Evolutionary conservation across 345 rosid species (phyloP), one percentile per base, ranked within the genome.

Genomic region (Lumnitzera racemosa): DNA sequence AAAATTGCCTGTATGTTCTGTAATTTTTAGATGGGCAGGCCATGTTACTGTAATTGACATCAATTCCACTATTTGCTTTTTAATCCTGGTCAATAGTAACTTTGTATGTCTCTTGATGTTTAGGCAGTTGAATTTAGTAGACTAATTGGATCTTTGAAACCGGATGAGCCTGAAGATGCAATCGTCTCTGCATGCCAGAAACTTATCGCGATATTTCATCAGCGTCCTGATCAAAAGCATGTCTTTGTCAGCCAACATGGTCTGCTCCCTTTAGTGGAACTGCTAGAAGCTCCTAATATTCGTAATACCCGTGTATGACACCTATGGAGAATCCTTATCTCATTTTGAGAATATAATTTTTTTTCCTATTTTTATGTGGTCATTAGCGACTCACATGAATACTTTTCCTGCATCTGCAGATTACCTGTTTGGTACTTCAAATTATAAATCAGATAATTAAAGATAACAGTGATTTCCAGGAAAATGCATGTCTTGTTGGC

Each of bases 401-500:
- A 41, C 50, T 55, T 68, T 25, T 51, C 43, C 59, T 64, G 55
- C 53, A 49, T 53, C 72, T 81, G 67, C 88, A 94, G 99, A 96
- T 88, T 66, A 84, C 73, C 69, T 81, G 85, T 77, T 79, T 92
- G 9, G 88, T 90, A 74, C 89, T 94, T 71, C 96, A 90, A 82
- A 89, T 90, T 24, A 77, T 94, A 69, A 94, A 94, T 56, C 87
- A 83, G 70, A 79, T 84, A 67, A 76, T 88, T 15, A 90, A 83
- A 77, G 96, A 94, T 66, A 90, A 88, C 68, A 72, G 88, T 6
- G 95, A 84, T 64, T 83, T 90, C 73, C 92, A 78, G 83, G 95
- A 94, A 83, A 90, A 94, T 77, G 99, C 99, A 67, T 94, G 99
- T 77, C 97, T 94, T 72, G 89, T 94, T 70, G 97, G 97, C 70